A percentile compares a stretch with the other conserved stretches of the same genome.
phyloP scores from a whole-genome alignment of 495 filamentous ascomycete genomes.

The Gamarada debralockiae region DNA sequence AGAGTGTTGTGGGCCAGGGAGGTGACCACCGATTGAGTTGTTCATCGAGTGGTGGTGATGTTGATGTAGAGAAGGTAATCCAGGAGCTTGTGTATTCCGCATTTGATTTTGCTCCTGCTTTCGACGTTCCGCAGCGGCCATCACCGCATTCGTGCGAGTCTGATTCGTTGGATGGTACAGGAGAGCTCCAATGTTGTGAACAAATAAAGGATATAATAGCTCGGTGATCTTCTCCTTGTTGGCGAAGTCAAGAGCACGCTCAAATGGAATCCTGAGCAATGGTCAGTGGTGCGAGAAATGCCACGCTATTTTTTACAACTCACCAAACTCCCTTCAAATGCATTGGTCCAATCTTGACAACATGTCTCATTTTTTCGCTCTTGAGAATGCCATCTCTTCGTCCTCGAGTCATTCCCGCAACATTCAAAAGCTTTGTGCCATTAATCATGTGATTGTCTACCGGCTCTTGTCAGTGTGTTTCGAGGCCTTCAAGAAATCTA shows the following conservation, averaged over 20 bases:
- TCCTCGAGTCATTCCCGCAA: conserved; percentile 96
- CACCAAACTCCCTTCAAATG: conserved; percentile 98
- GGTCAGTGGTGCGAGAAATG: conserved; percentile 11
- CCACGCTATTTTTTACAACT: conserved; percentile 30
- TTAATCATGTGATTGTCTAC: conserved; percentile 99
- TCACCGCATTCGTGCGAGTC: conserved; percentile 73
- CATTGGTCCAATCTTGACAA: conserved; percentile 99
- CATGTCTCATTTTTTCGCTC: conserved; percentile 93
- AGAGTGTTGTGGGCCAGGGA: conserved; percentile 69
- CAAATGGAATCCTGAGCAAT: conserved; percentile 86
- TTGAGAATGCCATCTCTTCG: conserved; percentile 95
- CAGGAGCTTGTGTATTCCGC: conserved; percentile 40
- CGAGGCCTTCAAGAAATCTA: neutral
- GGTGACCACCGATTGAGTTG: conserved; percentile 55
- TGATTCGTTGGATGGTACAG: conserved; percentile 93
- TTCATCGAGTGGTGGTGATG: conserved; percentile 79
- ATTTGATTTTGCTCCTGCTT: conserved; percentile 56
- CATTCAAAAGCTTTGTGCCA: conserved; percentile 93
- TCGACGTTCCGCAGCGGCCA: conserved; percentile 80
- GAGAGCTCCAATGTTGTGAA: conserved; percentile 93
- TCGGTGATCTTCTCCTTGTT: conserved; percentile 99
- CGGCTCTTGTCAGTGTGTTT: neutral
- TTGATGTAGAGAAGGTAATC: conserved; percentile 68
- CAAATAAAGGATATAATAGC: conserved; percentile 89
- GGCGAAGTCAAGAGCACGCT: conserved; percentile 92